phyloP scores from a whole-genome alignment of 2,329 filamentous ascomycete species.

The Nigrospora sphaerica region DNA sequence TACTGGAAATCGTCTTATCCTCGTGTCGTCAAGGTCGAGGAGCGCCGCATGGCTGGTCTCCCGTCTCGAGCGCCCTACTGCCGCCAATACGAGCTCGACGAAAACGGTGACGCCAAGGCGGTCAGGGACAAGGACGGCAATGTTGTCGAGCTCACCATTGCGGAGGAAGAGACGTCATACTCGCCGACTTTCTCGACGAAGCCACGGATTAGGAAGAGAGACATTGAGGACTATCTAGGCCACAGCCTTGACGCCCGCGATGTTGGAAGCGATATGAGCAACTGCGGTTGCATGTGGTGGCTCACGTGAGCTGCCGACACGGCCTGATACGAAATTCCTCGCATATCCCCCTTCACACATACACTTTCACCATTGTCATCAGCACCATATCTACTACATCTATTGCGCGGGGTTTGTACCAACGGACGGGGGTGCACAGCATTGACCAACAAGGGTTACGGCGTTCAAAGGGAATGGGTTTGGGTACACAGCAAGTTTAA shows the following conservation, averaged over 20 bases:
- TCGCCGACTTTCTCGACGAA: constrained; percentile 1
- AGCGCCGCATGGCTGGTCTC: constrained; percentile 35
- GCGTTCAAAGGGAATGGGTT: too few species aligned
- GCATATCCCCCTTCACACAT: too few species aligned
- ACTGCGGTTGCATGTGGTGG: constrained; percentile 49
- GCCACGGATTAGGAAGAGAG: constrained; percentile 2
- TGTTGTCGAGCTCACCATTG: constrained; percentile 34
- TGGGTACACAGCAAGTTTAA: too few species aligned
- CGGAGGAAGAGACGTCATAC: constrained; percentile 25
- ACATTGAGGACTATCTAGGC: constrained; percentile 8
- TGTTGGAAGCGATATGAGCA: constrained; percentile 31
- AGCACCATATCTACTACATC: too few species aligned
- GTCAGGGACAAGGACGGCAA: constrained; percentile 29
- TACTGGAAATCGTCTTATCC: constrained; percentile 29
- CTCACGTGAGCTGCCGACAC: constrained; percentile 25
- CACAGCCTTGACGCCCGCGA: constrained; percentile 9
- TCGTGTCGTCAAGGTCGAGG: constrained; percentile 46
- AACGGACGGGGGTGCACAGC: too few species aligned
- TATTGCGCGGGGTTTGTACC: too few species aligned
- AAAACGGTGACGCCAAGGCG: constrained; percentile 26
- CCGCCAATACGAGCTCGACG: constrained; percentile 38
- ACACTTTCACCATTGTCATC: too few species aligned
- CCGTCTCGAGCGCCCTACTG: constrained; percentile 33
- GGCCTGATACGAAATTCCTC: too few species aligned
- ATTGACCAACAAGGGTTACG: too few species aligned